These are phyloP conservation scores for Rhizopus delemar DNA, from an alignment of 371 early-diverging fungal species.

Conservation along the genomic window DNA sequence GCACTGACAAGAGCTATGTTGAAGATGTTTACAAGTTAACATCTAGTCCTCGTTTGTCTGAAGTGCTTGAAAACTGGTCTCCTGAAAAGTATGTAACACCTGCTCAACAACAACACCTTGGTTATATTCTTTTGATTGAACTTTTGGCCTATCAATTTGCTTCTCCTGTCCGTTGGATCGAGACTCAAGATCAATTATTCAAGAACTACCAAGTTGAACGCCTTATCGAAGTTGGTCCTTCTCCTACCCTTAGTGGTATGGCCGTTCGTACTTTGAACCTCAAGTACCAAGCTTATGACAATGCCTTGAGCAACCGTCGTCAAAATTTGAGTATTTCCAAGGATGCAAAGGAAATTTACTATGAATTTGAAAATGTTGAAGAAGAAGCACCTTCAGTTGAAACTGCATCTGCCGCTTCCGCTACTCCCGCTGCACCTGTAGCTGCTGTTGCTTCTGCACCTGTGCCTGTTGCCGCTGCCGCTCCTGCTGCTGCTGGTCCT, in stretches of 20 bases:
- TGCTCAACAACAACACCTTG: conserved; percentile 83
- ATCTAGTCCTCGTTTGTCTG: conserved; percentile 68
- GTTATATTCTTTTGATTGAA: conserved; percentile 86
- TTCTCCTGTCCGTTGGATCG: conserved; percentile 95
- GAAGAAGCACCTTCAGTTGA: conserved; percentile 51
- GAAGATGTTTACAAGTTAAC: conserved; percentile 76
- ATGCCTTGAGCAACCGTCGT: conserved; percentile 88
- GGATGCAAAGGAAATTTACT: conserved; percentile 91
- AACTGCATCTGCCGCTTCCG: conserved; percentile 47
- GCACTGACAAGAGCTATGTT: conserved; percentile 78
- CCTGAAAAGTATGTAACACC: conserved; percentile 69
- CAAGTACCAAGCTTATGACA: conserved; percentile 95
- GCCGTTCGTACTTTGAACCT: conserved; percentile 92
- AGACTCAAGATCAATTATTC: conserved; percentile 94
- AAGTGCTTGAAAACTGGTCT: conserved; percentile 85
- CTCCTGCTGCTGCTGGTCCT: conserved; percentile 16
- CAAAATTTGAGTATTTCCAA: conserved; percentile 85
- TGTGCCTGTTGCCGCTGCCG: conserved; percentile 16
- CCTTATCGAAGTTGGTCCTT: conserved; percentile 91
- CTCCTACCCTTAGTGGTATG: conserved; percentile 90
- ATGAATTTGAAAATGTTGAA: conserved; percentile 73
- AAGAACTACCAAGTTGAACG: conserved; percentile 80
- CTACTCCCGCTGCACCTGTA: conserved; percentile 52
- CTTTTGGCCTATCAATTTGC: conserved; percentile 94
- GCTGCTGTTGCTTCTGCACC: conserved; percentile 58